Evolutionary conservation across 2,329 filamentous ascomycete genomes (phyloP), one percentile per base, ranked within the genome.

Genomic region (Tympanopsis confertula): DNA sequence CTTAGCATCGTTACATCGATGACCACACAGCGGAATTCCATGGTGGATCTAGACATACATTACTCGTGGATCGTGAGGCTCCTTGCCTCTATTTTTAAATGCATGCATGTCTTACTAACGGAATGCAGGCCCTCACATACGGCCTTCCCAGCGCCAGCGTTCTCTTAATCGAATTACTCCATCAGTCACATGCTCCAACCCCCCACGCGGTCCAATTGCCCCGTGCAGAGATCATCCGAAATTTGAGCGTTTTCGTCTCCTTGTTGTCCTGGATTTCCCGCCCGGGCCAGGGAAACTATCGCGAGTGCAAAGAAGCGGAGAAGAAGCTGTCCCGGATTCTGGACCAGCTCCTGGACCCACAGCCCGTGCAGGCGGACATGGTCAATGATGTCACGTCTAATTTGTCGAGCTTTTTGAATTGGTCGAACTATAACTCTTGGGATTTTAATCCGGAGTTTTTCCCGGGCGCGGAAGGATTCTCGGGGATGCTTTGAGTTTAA

Each of bases 281-380:
- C 5, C 55, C 55, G 1, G 52, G 51, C 0, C 51, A 56, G 20
- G 55, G 55, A 3, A 57, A 58, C 30, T 56, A 57, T 35, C 47
- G 48, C 13, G 49, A 49, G 10, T 58, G 55, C 43, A 52, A 55
- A 40, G 50, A 53, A 39, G 55, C 49, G 19, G 55, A 57, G 40
- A 56, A 54, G 40, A 57, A 55, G 18, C 38, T 58, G 12, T 55
- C 54, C 12, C 51, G 49, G 18, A 57, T 58, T 13, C 44, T 58
- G 3, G 54, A 58, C 37, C 55, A 51, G 33, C 43, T 57, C 12
- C 46, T 57, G n/a, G 54, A 57, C 22, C 55, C 55, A 4, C 47
- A 50, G 32, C 53, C 53, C 5, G 47, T 48, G n/a, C 47, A 49
- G 24, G 43, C 46, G 28, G 48, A 53, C 20, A 40, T 45, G 20